A percentile compares a stretch with the other conserved stretches of the same genome.
Evolutionary conservation across 139 green algal genomes (phyloP).

Genomic region (Eudorina sp.): DNA sequence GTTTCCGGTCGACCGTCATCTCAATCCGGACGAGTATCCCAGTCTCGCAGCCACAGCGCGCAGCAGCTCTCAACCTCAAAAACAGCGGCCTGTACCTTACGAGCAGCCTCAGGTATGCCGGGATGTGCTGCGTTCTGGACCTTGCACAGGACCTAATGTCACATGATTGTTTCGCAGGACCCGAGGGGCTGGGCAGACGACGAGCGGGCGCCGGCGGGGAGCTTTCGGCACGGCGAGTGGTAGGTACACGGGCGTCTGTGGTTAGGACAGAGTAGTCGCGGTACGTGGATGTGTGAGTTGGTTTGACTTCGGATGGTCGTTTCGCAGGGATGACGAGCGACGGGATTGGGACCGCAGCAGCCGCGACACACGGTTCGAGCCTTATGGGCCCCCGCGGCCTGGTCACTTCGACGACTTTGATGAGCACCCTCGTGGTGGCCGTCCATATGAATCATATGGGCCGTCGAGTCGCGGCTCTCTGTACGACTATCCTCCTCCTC

Average conservation of each 20-base stretch:
- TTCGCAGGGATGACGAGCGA: constrained; percentile 34
- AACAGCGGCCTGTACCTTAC: constrained; percentile 34
- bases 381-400: constrained; percentile 3
- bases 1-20: constrained; percentile 56
- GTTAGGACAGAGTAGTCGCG: neutral
- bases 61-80: constrained; percentile 22
- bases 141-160: neutral
- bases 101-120: constrained; percentile 56
- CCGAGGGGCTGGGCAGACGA: constrained; percentile 59
- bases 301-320: neutral
- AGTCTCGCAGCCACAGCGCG: constrained; percentile 71
- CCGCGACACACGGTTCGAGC: constrained; percentile 17
- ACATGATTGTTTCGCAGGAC: constrained; percentile 41
- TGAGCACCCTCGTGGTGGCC: constrained; percentile 32
- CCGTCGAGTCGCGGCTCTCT: neutral
- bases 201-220: constrained; percentile 46
- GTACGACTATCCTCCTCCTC: constrained; percentile 50
- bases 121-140: neutral
- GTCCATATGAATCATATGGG: constrained; percentile 15
- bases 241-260: too few relatives aligned
- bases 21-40: constrained; percentile 85
- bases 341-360: constrained; percentile 31
- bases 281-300: neutral
- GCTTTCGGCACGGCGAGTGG: constrained; percentile 35
- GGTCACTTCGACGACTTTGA: constrained; percentile 43